Base-by-base conservation (phyloP, 202 grass and related monocot genomes). In the Dendrocalamus latiflorus region DNA sequence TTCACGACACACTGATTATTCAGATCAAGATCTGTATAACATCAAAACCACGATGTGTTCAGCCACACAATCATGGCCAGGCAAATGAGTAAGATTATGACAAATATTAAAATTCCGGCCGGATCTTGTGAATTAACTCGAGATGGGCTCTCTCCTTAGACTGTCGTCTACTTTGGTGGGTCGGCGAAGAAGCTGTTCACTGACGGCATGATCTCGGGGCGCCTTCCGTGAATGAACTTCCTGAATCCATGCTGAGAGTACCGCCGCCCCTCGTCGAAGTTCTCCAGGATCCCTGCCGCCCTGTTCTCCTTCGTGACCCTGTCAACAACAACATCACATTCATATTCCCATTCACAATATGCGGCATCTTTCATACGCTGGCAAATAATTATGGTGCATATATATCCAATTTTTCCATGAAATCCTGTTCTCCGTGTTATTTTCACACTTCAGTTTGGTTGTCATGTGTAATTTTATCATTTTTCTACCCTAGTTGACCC, bases 251-350 rank as follows among this genome's bases (percentile, higher is more conserved):
- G 87, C 49, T 88, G 89, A 16, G 88, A 87, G 75, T 90, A 97
- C 38, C 68, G 79, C 25, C 56, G 50, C 4, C 91, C 91, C 76
- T 94, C 89, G 3, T 78, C 91, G 72, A 85, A 84, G 84, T 92
- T 97, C 30, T 91, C 87, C 17, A 97, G 76, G 22, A 97, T 65
- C 13, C 87, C 94, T 0, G 91, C 91, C 1, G 89, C 91, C 64
- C 91, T 72, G 26, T 97, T 97, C 81, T 94, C 84, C 79, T 97
- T 94, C 53, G 49, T 88, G 2, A 97, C 94, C 66, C 93, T 91
- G 43, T 13, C n/a, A n/a, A n/a, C 30, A 70, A 24, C 41, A 44
- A 16, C 39, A 41, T 5, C n/a, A n/a, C n/a, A n/a, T 17, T 11
- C 66, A 6, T 6, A 8, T 18, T 34, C 14, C 17, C 1, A 64